A percentile compares a stretch with the other conserved stretches of the same genome.
These are phyloP conservation scores for Euphorbia celastroides DNA, from an alignment of 441 rosid genomes.

Conservation along the genomic window DNA sequence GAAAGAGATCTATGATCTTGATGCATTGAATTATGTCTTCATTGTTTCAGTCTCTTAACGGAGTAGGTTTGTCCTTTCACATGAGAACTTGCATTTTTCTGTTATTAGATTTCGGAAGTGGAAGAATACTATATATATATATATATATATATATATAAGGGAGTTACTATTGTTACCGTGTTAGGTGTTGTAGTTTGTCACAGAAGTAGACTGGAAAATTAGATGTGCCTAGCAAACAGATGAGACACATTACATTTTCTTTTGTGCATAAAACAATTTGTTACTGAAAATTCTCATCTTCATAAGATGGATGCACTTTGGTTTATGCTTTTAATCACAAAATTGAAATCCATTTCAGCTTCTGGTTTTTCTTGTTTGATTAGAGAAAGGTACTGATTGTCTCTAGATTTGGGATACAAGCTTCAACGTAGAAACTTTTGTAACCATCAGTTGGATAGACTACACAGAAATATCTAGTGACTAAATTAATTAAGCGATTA, in stretches of 20 bases:
- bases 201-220: not conserved
- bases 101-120: not conserved
- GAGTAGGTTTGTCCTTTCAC: not conserved
- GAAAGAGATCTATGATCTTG: constrained; percentile 17
- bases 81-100: not conserved
- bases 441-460: too few relatives aligned
- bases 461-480: too few relatives aligned
- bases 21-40: not conserved
- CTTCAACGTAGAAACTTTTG: too few relatives aligned
- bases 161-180: not conserved
- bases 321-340: not conserved
- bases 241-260: not conserved
- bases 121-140: not conserved
- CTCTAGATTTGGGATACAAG: too few relatives aligned
- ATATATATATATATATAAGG: not conserved
- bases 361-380: too few relatives aligned
- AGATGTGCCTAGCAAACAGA: not conserved
- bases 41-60: not conserved
- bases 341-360: too few relatives aligned
- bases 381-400: too few relatives aligned
- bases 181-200: not conserved
- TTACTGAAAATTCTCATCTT: not conserved
- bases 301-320: not conserved
- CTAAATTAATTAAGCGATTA: too few relatives aligned
- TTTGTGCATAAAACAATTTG: not conserved